Base-by-base conservation (phyloP, 192 early-diverging fungal species). In the Physocladia obscura region DNA sequence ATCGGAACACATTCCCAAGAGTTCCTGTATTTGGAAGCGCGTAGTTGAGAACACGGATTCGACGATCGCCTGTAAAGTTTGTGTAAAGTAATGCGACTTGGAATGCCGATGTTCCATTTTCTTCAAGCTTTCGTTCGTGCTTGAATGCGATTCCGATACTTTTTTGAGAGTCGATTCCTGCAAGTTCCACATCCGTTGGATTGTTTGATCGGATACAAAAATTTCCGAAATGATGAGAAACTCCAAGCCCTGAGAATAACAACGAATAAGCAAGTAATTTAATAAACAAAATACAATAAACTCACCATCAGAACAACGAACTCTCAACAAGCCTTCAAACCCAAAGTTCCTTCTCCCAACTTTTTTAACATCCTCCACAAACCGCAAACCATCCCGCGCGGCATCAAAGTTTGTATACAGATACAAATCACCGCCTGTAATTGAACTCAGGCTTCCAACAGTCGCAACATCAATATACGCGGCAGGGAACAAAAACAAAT, bases 1-100 rank as follows among this genome's bases (percentile, higher is more conserved):
- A 84, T 44, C 93, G 84, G 84, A 98, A 98, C 67, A 97, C 84
- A 63, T 87, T 91, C 4, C 87, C 89, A 44, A 96, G 79, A 36
- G 88, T 73, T 35, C 78, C 78, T 17, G 93, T 94, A 62, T 90
- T 87, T 2, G 91, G 85, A 3, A 93, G 72, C 3, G 89, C 84
- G 70, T 93, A 75, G 76, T 93, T 99, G 77, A 94, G 92, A 19
- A 98, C 91, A 27, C 97, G 87, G 31, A 99, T 94, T 19, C 96
- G 84, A 19, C 97, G 90, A 65, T 93, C 79, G 0, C 97, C 97
- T 31, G 76, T 77, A 0, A 90, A 87, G 0, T 94, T 95, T 13
- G 97, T 99, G 82, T 99, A 99, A 40, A 99, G 80, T 52, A 99
- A 78, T 2, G 97, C 97, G 21, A 86, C 88, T 75, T 99, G 97